These are phyloP conservation scores for Metschnikowia peoriensis DNA, from an alignment of 805 yeast species.

Conservation along the genomic window DNA sequence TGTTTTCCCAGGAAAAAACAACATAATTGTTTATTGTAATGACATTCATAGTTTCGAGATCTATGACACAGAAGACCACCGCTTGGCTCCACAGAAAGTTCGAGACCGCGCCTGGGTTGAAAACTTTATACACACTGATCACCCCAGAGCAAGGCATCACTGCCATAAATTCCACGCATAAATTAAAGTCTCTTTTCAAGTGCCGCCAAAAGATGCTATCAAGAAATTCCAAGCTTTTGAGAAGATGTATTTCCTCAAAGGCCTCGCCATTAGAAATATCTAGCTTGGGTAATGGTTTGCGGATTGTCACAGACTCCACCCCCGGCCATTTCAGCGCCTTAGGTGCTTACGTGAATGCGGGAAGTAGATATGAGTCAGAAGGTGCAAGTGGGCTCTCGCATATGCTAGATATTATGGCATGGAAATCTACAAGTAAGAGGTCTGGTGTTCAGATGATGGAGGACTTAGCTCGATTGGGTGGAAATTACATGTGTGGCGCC, in stretches of 20 bases:
- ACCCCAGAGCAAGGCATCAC: not conserved
- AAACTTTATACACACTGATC: not conserved
- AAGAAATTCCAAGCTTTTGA: not conserved
- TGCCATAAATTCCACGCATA: not conserved
- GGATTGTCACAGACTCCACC: constrained; percentile 78
- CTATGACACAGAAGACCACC: not conserved
- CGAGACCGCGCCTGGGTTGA: not conserved
- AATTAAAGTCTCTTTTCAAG: not conserved
- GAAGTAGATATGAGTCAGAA: constrained; percentile 75
- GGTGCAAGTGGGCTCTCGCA: constrained; percentile 73
- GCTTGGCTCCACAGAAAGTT: not conserved
- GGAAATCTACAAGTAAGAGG: constrained; percentile 61
- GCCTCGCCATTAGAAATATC: constrained; percentile 25
- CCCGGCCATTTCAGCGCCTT: constrained; percentile 91
- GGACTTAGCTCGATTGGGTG: constrained; percentile 77
- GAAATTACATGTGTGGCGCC: constrained; percentile 90
- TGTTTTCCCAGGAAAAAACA: no score
- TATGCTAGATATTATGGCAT: constrained; percentile 81
- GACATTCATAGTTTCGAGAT: constrained; percentile 41
- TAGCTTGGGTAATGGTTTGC: constrained; percentile 69
- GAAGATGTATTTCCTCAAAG: not conserved
- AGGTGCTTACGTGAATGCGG: constrained; percentile 88
- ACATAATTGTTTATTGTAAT: constrained; percentile 26
- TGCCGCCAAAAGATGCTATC: not conserved
- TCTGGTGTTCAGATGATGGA: constrained; percentile 71